Conservation (phyloP, 2,329 filamentous ascomycete genomes). For the Curvularia lunata region DNA sequence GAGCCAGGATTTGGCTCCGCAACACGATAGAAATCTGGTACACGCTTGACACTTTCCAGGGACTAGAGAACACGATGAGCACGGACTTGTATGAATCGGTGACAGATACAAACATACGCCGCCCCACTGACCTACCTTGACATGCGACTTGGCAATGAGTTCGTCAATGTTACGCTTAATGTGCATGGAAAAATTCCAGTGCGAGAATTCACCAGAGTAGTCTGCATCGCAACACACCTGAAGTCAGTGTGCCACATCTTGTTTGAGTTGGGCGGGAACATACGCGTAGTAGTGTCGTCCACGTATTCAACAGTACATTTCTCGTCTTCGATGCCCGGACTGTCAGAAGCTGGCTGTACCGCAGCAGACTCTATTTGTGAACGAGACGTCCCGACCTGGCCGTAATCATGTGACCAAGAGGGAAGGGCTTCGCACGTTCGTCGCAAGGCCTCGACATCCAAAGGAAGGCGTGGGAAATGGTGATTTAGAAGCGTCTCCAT, state of each 20-base stretch:
- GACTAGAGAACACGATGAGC: constrained; percentile 6
- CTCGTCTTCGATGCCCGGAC: constrained; percentile 16
- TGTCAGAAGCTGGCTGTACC: constrained; percentile 4
- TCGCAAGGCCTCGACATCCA: constrained; percentile 13
- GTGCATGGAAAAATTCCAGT: constrained; percentile 26
- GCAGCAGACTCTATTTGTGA: background rate
- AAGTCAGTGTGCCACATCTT: background rate
- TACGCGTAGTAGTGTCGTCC: constrained; percentile 18
- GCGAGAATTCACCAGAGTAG: constrained; percentile 27
- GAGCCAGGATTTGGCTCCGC: constrained; percentile 16
- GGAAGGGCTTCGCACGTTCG: constrained; percentile 13
- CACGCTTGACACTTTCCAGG: constrained; percentile 4
- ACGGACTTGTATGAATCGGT: background rate
- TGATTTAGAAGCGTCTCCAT: constrained; percentile 14
- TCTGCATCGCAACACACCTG: constrained; percentile 8
- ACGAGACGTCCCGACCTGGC: background rate
- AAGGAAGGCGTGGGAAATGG: constrained; percentile 12
- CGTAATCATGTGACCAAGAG: constrained; percentile 3
- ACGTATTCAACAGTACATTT: constrained; percentile 17
- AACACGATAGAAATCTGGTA: constrained; percentile 19
- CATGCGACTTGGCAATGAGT: constrained; percentile 17
- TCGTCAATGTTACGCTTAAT: constrained; percentile 22
- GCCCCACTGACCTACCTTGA: constrained; percentile 2
- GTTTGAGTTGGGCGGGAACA: background rate
- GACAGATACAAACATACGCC: background rate